Base-by-base conservation (phyloP, 805 yeast species). In the Kodamaea jinghongensis region DNA sequence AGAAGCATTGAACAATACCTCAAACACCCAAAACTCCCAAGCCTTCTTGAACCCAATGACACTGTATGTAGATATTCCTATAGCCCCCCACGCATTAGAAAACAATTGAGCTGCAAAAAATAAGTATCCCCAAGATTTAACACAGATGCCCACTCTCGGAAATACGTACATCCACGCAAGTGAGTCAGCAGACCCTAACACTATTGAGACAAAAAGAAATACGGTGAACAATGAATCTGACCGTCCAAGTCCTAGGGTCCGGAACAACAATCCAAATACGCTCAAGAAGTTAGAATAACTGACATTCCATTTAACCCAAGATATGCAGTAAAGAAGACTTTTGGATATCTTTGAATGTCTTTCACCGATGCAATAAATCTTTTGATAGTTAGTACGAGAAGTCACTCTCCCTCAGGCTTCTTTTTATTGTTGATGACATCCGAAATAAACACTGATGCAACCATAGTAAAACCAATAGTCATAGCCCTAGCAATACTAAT, bases 251-350 rank as follows among this genome's bases (percentile, higher is more conserved):
- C 73, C 73, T 38, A 68, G 43, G 2, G 71, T 65, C 3, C 73
- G 54, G 46, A 67, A 68, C 13, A 68, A 40, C 6, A 67, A 49
- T 1, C 60, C 58, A 39, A 61, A 66, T 2, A 68, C 61, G 34
- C 59, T 51, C 45, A 66, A 38, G 42, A 64, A 68, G 35, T 65
- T 66, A 8, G 60, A 44, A 34, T 52, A 65, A 4, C 56, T 54
- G 11, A 66, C 59, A 38, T 68, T 66, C 73, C 73, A 67, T 17
- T 67, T 52, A 2, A 67, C 71, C 73, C 73, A 67, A 0, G 65
- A 56, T n/a, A 65, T 28, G 50, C 69, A 63, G 17, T 60, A 51
- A 8, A 58, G 22, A 38, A 63, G 0, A 71, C 73, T 36, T 66
- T 44, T 3, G 63, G 63, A 42, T 63, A 59, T 31, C 51, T 41